Evolutionary conservation across 768 basidiomycete genomes (phyloP), one percentile per base, ranked within the genome.

Genomic region (Podaxis carcinomalis): DNA sequence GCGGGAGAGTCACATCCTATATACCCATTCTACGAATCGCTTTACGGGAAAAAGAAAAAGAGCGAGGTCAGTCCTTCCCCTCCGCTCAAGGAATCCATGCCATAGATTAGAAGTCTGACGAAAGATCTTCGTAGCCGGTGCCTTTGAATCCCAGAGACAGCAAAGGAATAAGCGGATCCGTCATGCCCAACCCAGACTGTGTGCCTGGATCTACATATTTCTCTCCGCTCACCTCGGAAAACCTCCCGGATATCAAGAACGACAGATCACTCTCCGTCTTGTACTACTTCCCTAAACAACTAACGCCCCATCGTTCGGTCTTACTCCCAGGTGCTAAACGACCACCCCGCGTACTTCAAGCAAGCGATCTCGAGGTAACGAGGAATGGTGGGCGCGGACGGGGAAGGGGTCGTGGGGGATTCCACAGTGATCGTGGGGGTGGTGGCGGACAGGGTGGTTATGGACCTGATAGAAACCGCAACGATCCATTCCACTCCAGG

Each of bases 191-290:
- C 72, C 90, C 93, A 16, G 86, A 88, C 58, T 95, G 90, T 68
- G 83, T 98, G 11, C 97, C 97, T 2, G 93, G 93, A 55, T 91
- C 95, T 5, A 96, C 93, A 0, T 95, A 92, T 71, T 86, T 87
- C 66, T 85, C 84, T 35, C 93, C 92, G 7, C 74, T 99, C 37
- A 66, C 79, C 4, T 72, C 75, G 21, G 72, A 85, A 42, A 80
- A 80, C 55, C 75, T 92, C 53, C 83, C 84, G 2, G 95, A 98
- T 73, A 88, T 99, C 66, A 81, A 83, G 67, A 89, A 90, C 69
- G 95, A 99, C 73, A 83, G 85, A 23, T 92, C 95, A 9, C 77
- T 98, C 11, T 95, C 94, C 0, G 93, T 88, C 2, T 74, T 87
- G 35, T 98, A 94, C 73, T 87, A 84, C 72, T 97, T 95, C 83